Conservation (phyloP, 352 stramenopile species). For the Pythium coloratum region DNA sequence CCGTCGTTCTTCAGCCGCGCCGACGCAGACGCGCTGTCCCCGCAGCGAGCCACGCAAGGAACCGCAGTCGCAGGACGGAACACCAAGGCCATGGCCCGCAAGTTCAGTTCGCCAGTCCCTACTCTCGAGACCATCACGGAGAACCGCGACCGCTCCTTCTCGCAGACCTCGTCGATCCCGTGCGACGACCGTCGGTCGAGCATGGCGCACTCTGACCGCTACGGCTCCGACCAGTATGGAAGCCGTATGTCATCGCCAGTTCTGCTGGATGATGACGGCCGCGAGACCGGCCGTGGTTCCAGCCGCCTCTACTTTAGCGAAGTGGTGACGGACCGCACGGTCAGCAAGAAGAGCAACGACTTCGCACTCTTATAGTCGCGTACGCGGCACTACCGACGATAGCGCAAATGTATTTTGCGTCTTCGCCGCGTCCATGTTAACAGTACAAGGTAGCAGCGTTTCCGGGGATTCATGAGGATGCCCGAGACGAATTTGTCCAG, state of each 20-base stretch:
- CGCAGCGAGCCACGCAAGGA: background rate
- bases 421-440: constrained; percentile 1
- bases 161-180: constrained; percentile 19
- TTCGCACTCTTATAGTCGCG: constrained; percentile 57
- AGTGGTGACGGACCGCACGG: constrained; percentile 40
- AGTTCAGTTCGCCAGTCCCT: constrained; percentile 27
- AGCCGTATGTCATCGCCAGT: constrained; percentile 50
- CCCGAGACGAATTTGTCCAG: constrained; percentile 11
- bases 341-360: constrained; percentile 44
- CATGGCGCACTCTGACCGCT: constrained; percentile 8
- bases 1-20: constrained; percentile 44
- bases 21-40: constrained; percentile 31
- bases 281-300: constrained; percentile 34
- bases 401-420: background rate
- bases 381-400: background rate
- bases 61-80: background rate
- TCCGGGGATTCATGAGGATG: background rate
- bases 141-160: constrained; percentile 23
- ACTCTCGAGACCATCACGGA: constrained; percentile 14
- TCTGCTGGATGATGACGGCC: constrained; percentile 35
- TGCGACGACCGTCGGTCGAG: constrained; percentile 20
- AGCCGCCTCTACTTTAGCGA: constrained; percentile 76
- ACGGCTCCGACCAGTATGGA: constrained; percentile 18
- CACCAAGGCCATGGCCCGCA: constrained; percentile 6
- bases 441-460: constrained; percentile 7